Conservation (phyloP, 805 yeast genomes). For the Yamadazyma kitorensis region DNA sequence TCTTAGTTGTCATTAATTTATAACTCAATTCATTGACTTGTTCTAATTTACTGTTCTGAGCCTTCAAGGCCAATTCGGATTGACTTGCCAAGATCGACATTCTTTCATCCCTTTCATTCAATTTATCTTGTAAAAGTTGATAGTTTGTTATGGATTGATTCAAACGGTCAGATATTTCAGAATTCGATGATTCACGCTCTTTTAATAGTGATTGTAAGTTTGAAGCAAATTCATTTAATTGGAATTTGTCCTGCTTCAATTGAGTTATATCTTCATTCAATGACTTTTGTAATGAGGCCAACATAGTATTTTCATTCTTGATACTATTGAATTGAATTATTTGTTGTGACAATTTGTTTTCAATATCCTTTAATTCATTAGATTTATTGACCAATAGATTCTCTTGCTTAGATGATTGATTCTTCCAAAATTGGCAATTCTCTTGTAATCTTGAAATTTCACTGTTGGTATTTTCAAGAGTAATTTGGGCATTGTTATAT, state of each 20-base stretch:
- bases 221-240: slow-evolving; percentile 53
- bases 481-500: slow-evolving; percentile 47
- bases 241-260: slow-evolving; percentile 55
- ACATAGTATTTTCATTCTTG: slow-evolving; percentile 52
- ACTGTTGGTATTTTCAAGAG: slow-evolving; percentile 24
- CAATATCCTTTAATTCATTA: slow-evolving; percentile 56
- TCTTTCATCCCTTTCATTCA: slow-evolving; percentile 54
- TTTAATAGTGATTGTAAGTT: slow-evolving; percentile 59
- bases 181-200: slow-evolving; percentile 56
- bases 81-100: slow-evolving; percentile 53
- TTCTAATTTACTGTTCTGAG: slow-evolving; percentile 50
- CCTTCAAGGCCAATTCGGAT: slow-evolving; percentile 50
- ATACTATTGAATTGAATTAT: slow-evolving; percentile 47
- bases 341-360: slow-evolving; percentile 41
- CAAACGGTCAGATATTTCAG: slow-evolving; percentile 49
- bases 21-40: slow-evolving; percentile 55
- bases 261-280: slow-evolving; percentile 51
- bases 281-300: slow-evolving; percentile 48
- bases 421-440: slow-evolving; percentile 38
- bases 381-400: slow-evolving; percentile 24
- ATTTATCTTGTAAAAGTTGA: slow-evolving; percentile 40
- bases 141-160: slow-evolving; percentile 48
- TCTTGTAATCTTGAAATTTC: slow-evolving; percentile 28
- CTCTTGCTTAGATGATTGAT: slow-evolving; percentile 41
- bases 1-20: slow-evolving; percentile 42